Conservation (phyloP, 768 basidiomycete species). For the Boletus rex-veris region DNA sequence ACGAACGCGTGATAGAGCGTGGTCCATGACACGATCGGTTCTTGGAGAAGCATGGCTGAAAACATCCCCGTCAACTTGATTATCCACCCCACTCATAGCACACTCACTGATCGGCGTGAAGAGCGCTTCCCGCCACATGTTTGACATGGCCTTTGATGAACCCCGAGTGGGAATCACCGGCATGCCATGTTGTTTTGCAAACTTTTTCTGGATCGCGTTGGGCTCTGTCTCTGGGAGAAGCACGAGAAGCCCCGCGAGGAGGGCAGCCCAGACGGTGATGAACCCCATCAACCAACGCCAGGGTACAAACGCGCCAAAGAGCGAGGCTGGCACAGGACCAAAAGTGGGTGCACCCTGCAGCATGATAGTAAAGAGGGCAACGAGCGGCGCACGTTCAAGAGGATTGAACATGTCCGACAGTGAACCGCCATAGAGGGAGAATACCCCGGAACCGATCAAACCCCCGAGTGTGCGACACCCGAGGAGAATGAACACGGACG, state of each 20-base stretch:
- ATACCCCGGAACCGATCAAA: slow-evolving; percentile 24
- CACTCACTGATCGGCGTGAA: slow-evolving; percentile 26
- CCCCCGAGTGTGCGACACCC: slow-evolving; percentile 21
- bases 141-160: not conserved
- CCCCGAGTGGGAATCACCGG: not conserved
- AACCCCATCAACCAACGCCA: slow-evolving; percentile 30
- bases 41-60: slow-evolving; percentile 23
- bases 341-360: slow-evolving; percentile 30
- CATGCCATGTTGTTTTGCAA: slow-evolving; percentile 10
- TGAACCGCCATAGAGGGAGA: slow-evolving; percentile 30
- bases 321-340: slow-evolving; percentile 25
- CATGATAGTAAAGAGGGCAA: slow-evolving; percentile 30
- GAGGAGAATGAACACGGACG: slow-evolving; percentile 19
- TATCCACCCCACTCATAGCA: not conserved
- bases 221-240: slow-evolving; percentile 29
- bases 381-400: slow-evolving; percentile 26
- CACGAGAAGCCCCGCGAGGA: slow-evolving; percentile 13
- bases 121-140: slow-evolving; percentile 24
- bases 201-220: slow-evolving; percentile 15
- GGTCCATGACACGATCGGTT: slow-evolving; percentile 28
- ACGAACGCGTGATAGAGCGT: slow-evolving; percentile 28
- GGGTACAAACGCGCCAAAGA: slow-evolving; percentile 17
- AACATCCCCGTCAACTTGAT: not conserved
- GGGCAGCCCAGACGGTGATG: slow-evolving; percentile 22
- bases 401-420: slow-evolving; percentile 30